Conservation (phyloP, 495 filamentous ascomycete genomes). For the Penicillium manginii region DNA sequence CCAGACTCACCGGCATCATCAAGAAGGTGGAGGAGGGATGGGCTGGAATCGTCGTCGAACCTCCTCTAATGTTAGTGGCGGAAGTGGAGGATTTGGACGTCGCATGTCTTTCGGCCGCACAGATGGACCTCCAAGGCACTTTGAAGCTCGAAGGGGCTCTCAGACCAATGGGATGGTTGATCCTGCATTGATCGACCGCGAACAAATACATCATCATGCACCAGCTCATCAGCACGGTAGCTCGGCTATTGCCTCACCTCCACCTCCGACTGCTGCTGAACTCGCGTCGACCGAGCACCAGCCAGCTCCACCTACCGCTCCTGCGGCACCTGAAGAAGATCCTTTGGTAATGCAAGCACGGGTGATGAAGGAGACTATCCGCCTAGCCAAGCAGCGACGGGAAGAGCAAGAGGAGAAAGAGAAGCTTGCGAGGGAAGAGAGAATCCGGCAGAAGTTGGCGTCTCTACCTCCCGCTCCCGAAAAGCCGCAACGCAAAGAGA, state of each 20-base stretch:
- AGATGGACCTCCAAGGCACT: slow-evolving; percentile 49
- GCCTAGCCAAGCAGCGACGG: slow-evolving; percentile 76
- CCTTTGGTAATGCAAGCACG: slow-evolving; percentile 72
- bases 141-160: slow-evolving; percentile 52
- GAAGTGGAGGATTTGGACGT: slow-evolving; percentile 71
- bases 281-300: slow-evolving; percentile 47
- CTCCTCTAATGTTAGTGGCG: slow-evolving; percentile 95
- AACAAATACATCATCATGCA: slow-evolving; percentile 29
- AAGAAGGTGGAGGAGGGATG: slow-evolving; percentile 66
- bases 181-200: slow-evolving; percentile 31
- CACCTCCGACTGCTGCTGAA: slow-evolving; percentile 48
- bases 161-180: slow-evolving; percentile 47
- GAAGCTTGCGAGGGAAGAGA: slow-evolving; percentile 77
- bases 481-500: slow-evolving; percentile 55
- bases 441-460: slow-evolving; percentile 83
- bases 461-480: slow-evolving; percentile 69
- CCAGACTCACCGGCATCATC: slow-evolving; percentile 71
- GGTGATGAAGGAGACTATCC: slow-evolving; percentile 81
- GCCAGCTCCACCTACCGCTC: slow-evolving; percentile 25
- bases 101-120: slow-evolving; percentile 57
- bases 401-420: slow-evolving; percentile 81
- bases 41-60: slow-evolving; percentile 79
- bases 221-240: slow-evolving; percentile 30
- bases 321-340: slow-evolving; percentile 54
- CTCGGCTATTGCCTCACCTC: slow-evolving; percentile 50